Percentiles rank a stretch among this genome's conserved stretches.
These are phyloP conservation scores for Saprolegnia diclina DNA, from an alignment of 352 stramenopile species.

Conservation along the genomic window DNA sequence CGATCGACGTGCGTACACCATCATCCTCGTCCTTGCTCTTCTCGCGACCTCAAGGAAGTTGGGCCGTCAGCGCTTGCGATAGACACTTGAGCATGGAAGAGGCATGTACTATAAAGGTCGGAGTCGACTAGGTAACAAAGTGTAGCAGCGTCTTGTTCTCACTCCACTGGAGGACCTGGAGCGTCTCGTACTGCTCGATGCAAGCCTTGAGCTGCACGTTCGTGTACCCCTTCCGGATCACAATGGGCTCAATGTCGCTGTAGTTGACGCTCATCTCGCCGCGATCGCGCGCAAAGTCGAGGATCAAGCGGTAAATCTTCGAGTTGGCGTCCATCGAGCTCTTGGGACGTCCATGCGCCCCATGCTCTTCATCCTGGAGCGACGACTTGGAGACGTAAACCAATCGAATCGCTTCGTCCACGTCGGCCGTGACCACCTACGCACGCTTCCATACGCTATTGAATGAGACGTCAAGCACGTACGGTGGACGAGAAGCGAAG, in stretches of 20 bases:
- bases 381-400: slow-evolving; percentile 98
- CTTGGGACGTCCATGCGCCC: slow-evolving; percentile 30
- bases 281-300: slow-evolving; percentile 87
- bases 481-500: slow-evolving; percentile 90
- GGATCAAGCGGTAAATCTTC: slow-evolving; percentile 93
- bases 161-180: slow-evolving; percentile 82
- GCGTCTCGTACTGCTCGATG: slow-evolving; percentile 91
- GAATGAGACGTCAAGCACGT: neutral
- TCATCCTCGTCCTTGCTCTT: neutral
- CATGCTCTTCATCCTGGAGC: slow-evolving; percentile 75
- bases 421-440: slow-evolving; percentile 94
- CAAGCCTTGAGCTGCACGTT: slow-evolving; percentile 91
- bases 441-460: slow-evolving; percentile 10
- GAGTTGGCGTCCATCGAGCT: slow-evolving; percentile 87
- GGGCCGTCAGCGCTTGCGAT: too few relatives aligned
- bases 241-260: slow-evolving; percentile 90
- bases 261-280: slow-evolving; percentile 67
- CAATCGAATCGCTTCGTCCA: slow-evolving; percentile 95
- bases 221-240: slow-evolving; percentile 96
- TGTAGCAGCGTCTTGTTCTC: slow-evolving; percentile 68
- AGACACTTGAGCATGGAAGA: too few relatives aligned
- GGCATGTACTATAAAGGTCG: neutral
- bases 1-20: too few relatives aligned
- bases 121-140: slow-evolving; percentile 41
- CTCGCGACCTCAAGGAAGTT: too few relatives aligned